Conservation (phyloP, 768 basidiomycete genomes). For the Kwoniella pini region DNA sequence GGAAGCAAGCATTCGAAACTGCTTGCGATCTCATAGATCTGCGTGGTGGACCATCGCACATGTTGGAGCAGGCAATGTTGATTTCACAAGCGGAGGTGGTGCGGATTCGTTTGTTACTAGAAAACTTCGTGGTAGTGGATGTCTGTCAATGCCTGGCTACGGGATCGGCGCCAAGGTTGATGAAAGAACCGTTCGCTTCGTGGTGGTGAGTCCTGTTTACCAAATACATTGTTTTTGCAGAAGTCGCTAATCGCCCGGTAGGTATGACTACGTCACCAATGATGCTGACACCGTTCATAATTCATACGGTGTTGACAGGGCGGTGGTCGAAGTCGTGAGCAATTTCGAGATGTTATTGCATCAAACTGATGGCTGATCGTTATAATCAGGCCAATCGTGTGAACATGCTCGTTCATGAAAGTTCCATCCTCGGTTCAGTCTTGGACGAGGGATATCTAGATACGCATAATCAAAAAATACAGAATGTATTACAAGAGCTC, state of each 20-base stretch:
- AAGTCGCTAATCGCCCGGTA: background rate
- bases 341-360: background rate
- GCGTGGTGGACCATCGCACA: conserved; percentile 17
- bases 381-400: conserved; percentile 21
- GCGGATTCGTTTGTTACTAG: conserved; percentile 9
- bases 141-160: conserved; percentile 21
- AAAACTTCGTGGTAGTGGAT: conserved; percentile 19
- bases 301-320: conserved; percentile 20
- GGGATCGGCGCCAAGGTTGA: conserved; percentile 16
- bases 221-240: background rate
- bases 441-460: conserved; percentile 3
- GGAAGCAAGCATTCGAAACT: conserved; percentile 21
- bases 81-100: background rate
- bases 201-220: conserved; percentile 16
- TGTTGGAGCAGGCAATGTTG: conserved; percentile 12
- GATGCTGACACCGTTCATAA: conserved; percentile 16
- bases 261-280: conserved; percentile 17
- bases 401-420: conserved; percentile 21
- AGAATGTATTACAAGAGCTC: conserved; percentile 16
- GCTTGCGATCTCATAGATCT: conserved; percentile 7
- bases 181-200: conserved; percentile 20
- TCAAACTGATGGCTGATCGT: background rate
- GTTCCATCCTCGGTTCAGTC: background rate
- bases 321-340: conserved; percentile 24
- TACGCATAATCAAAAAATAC: conserved; percentile 6